Conservation (phyloP, 2,329 filamentous ascomycete genomes). For the Parasarocladium wereldwijsianum region DNA sequence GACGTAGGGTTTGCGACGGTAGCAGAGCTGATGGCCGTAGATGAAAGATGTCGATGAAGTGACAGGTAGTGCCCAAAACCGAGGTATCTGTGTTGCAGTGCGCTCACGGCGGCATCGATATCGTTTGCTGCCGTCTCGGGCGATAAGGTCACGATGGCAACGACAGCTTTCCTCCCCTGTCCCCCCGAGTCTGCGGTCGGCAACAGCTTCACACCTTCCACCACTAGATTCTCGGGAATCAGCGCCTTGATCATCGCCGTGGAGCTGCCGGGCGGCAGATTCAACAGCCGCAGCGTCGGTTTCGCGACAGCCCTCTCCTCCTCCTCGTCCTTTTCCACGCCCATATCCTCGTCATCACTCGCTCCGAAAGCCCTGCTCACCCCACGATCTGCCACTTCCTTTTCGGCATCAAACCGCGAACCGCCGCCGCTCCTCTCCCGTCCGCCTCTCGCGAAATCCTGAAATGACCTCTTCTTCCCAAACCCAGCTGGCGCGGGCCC, state of each 20-base stretch:
- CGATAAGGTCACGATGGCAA: slow-evolving; percentile 68
- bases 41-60: slow-evolving; percentile 71
- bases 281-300: slow-evolving; percentile 46
- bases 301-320: slow-evolving; percentile 46
- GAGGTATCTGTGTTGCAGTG: slow-evolving; percentile 69
- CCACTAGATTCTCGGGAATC: slow-evolving; percentile 42
- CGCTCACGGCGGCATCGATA: slow-evolving; percentile 66
- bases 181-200: slow-evolving; percentile 31
- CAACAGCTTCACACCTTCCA: slow-evolving; percentile 62
- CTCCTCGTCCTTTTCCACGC: slow-evolving; percentile 24
- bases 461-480: slow-evolving; percentile 38
- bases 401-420: slow-evolving; percentile 1
- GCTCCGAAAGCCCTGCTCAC: slow-evolving; percentile 51
- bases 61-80: slow-evolving; percentile 73
- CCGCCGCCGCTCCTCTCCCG: slow-evolving; percentile 10
- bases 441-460: slow-evolving; percentile 23
- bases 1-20: slow-evolving; percentile 12
- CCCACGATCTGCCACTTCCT: slow-evolving; percentile 1
- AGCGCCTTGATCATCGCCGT: slow-evolving; percentile 44
- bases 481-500: slow-evolving; percentile 35
- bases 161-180: slow-evolving; percentile 54
- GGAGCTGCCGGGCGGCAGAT: slow-evolving; percentile 45
- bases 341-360: slow-evolving; percentile 42
- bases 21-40: slow-evolving; percentile 39
- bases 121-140: slow-evolving; percentile 71